Base-by-base conservation (phyloP, 225 moss, liverwort and hornwort species). In the Bryoerythrophyllum caledonicum region DNA sequence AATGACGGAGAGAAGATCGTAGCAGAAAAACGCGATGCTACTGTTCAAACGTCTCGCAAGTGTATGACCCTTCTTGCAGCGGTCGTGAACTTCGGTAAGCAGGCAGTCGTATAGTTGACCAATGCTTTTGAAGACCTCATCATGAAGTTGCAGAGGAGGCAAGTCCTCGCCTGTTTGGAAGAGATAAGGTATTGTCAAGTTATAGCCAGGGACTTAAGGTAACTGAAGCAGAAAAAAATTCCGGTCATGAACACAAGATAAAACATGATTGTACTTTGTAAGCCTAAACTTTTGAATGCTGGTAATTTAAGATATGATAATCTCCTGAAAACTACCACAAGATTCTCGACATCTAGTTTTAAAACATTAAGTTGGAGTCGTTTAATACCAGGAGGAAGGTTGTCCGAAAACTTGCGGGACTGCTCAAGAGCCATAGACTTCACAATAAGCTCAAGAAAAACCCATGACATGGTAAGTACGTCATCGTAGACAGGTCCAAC, bases 341-440 rank as follows among this genome's bases (percentile, higher is more conserved):
- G 38, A 6, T 26, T 71, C 61, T 51, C 26, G 27, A 80, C 57
- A n/a, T n/a, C 19, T 54, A 19, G 23, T 17, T 7, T 12, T 19
- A 19, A 72, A 51, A 2, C 59, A 59, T 77, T 10, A 10, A 56
- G 41, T 23, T 55, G 28, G 56, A 77, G 48, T 76, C 57, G 51
- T 14, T 16, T 46, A 75, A 58, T 63, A 96, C 92, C 96, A 84
- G 84, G 82, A 73, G 87, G 84, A 76, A 94, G 84, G 61, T 89
- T 91, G 70, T 99, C 97, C 70, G 89, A 76, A 78, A 91, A 92
- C 73, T 85, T 90, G 68, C 97, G 88, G 17, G 97, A 90, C 72
- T 99, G 97, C 80, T 99, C 93, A 57, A 99, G 97, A 68, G 97
- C 97, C 91, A 99, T 99, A 24, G 97, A 99, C 76, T 99, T 94